Base-by-base conservation (phyloP, 2,329 filamentous ascomycete species). In the Pyrenochaeta sp. region DNA sequence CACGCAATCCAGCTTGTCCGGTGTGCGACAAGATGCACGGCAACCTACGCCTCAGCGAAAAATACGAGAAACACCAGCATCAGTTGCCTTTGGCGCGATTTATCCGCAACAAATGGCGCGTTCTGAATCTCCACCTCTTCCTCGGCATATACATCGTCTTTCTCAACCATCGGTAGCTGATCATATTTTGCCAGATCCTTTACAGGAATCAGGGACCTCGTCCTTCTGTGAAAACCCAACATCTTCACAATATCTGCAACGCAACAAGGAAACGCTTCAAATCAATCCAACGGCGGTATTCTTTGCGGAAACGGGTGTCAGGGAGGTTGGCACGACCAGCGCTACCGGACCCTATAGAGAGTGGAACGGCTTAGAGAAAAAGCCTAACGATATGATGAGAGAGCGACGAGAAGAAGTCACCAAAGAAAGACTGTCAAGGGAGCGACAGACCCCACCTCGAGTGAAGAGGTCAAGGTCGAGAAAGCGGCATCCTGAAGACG, bases 51-150 rank as follows among this genome's bases (percentile, higher is more conserved):
- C 69, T 81, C 79, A 6, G 78, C 78, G n/a, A 82, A 69, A 51
- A 80, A 79, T 21, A 81, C 62, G 21, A 79, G 64, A 60, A 80
- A 81, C 41, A 81, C 77, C 57, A 81, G 68, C 47, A 67, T 68
- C 60, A 80, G 53, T 55, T 80, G 76, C 43, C 55, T 69, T 50
- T 63, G 54, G 43, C 68, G 61, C 33, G 62, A 65, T 61, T 60
- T 68, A 48, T 59, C 51, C 20, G 58, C 54, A 31, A 54, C 46
- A 29, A 64, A 60, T 27, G 58, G 46, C 23, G 45, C 56, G 32
- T 54, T 40, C 21, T 68, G 63, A 29, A 51, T 37, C 17, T 72
- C 71, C 51, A 66, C 53, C 54, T 74, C 68, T 46, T 72, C 68
- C 45, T 71, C 68, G 40, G 61, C 59, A 45, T 63, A 45, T 29